Base-by-base conservation (phyloP, 2,329 filamentous ascomycete genomes). In the Calonectria multiphialidica region DNA sequence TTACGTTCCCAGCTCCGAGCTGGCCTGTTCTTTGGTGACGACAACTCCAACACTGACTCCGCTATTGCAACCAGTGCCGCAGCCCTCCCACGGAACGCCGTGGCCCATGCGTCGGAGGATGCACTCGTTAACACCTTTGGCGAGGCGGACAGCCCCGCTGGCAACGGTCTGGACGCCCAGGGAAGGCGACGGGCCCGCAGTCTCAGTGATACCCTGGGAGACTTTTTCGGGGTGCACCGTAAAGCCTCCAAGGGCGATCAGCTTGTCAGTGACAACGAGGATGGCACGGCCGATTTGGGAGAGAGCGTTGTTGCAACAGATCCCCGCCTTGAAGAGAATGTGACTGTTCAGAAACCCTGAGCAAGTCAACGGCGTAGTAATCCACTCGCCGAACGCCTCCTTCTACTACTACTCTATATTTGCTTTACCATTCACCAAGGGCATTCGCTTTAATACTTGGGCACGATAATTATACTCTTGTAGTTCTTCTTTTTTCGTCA, bases 21-120 rank as follows among this genome's bases (percentile, higher is more conserved):
- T 15, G 90, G 89, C 66, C 82, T 91, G 42, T 91, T 89, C 79
- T 87, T 90, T 72, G 83, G 87, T 53, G 84, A 88, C 53, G 84
- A 85, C 21, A 83, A 40, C 53, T 59, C 84, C 23, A 83, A 86
- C 35, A 79, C 81, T 37, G 73, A 80, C 15, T 59, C 74, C 21
- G 74, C 71, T 30, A 18, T 37, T 9, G 28, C 35, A 40, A 45
- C 63, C 37, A 33, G 21, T 33, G 63, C 70, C 25, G 72, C 47
- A 30, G 69, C 71, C n/a, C 61, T 74, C 35, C 73, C 72, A 23
- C 72, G 73, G 59, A 78, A 75, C 33, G 72, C 70, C 16, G 72
- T 65, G 21, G 70, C 77, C 3, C 76, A 76, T 21, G 75, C 72
- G 10, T 80, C 82, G 16, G 81, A 82, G 4, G 78, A 78, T 53